These are phyloP conservation scores for Lathyrus tuberosus DNA, from an alignment of 306 rosid genomes.

Conservation along the genomic window DNA sequence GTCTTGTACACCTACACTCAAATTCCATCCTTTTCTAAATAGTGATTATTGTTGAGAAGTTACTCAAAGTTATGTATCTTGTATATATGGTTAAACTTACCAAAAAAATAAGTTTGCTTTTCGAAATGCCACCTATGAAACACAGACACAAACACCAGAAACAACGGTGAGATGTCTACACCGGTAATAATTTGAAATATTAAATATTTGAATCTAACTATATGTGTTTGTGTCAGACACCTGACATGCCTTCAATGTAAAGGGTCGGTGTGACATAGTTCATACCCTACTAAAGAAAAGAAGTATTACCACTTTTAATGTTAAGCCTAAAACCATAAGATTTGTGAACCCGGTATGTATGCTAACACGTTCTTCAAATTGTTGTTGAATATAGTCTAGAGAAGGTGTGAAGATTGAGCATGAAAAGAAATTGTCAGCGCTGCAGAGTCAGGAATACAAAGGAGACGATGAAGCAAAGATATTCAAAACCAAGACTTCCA, in stretches of 20 bases:
- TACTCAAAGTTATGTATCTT: not conserved
- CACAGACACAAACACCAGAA: too few species aligned
- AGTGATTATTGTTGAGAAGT: not conserved
- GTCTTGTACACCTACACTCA: constrained; percentile 2
- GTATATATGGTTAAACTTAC: constrained; percentile 21
- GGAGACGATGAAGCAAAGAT: constrained; percentile 88
- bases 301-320: not conserved
- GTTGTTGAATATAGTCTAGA: constrained; percentile 63
- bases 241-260: not conserved
- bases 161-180: too few species aligned
- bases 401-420: constrained; percentile 94
- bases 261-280: not conserved
- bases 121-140: not conserved
- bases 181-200: too few species aligned
- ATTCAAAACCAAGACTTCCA: constrained; percentile 87
- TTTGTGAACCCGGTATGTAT: too few species aligned
- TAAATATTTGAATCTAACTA: too few species aligned
- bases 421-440: constrained; percentile 74
- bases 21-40: not conserved
- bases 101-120: constrained; percentile 31
- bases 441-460: constrained; percentile 93
- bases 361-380: constrained; percentile 25
- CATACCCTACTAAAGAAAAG: not conserved
- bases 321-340: too few species aligned
- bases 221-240: not conserved